A percentile compares a stretch with the other conserved stretches of the same genome.
These are phyloP conservation scores for Nyctanthes arbortristis DNA, from an alignment of 257 asterid genomes.

Conservation along the genomic window DNA sequence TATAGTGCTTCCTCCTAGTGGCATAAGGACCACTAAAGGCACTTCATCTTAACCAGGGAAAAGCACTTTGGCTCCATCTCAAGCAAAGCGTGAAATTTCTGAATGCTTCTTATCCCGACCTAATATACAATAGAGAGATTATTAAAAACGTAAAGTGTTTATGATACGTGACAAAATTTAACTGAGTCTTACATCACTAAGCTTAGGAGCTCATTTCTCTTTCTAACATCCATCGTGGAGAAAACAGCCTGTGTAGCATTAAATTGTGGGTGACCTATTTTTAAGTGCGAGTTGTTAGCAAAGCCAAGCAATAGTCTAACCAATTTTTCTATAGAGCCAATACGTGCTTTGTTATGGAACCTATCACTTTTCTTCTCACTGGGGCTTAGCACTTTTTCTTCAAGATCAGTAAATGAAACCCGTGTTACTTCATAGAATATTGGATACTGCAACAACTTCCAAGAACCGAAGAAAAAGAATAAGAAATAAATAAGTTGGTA, in stretches of 20 bases:
- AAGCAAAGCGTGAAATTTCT: background rate
- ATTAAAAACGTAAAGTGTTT: background rate
- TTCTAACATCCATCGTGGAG: background rate
- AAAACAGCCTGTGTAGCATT: no score
- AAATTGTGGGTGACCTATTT: no score
- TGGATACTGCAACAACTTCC: background rate
- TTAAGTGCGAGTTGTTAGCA: no score
- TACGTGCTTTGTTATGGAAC: no score
- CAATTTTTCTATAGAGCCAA: no score
- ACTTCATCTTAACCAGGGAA: background rate
- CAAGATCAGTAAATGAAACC: no score
- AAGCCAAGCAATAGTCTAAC: no score
- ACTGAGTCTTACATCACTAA: background rate
- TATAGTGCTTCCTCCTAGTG: slow-evolving; percentile 4
- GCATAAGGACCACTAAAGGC: slow-evolving; percentile 17
- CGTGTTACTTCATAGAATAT: no score
- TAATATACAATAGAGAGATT: background rate
- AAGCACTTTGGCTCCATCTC: background rate
- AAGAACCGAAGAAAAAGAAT: no score
- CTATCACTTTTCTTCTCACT: no score
- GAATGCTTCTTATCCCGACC: background rate
- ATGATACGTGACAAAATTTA: background rate
- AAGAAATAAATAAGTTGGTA: background rate
- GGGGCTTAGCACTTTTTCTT: no score
- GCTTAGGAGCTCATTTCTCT: background rate